Evolutionary conservation across 345 rosid genomes (phyloP).

Genomic region (Salix koriyanagi): DNA sequence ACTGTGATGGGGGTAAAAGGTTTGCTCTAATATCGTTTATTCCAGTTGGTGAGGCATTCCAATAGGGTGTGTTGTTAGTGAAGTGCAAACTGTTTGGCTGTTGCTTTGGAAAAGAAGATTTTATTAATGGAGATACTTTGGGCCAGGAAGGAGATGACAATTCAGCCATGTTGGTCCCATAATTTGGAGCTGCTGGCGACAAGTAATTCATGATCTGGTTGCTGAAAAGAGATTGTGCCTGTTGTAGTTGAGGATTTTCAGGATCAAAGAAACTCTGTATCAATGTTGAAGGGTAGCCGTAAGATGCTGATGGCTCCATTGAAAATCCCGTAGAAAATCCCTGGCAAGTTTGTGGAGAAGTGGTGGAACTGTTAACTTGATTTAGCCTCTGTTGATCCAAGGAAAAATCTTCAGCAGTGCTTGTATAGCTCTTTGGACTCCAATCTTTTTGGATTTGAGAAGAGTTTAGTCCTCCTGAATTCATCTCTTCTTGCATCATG

Average conservation of each 20-base stretch:
- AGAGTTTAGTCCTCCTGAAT: slow-evolving; percentile 12
- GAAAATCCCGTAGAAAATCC: slow-evolving; percentile 20
- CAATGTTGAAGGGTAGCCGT: slow-evolving; percentile 18
- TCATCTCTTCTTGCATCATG: slow-evolving; percentile 25
- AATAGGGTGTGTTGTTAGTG: slow-evolving; percentile 18
- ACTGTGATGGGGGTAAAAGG: slow-evolving; percentile 15
- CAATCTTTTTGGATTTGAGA: slow-evolving; percentile 40
- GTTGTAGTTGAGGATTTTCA: slow-evolving; percentile 9
- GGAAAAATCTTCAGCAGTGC: slow-evolving; percentile 20
- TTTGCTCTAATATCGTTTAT: not conserved
- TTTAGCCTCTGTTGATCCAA: slow-evolving; percentile 16
- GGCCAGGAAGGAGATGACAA: slow-evolving; percentile 18
- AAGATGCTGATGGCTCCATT: slow-evolving; percentile 16
- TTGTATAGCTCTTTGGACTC: slow-evolving; percentile 35
- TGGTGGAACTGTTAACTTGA: not conserved
- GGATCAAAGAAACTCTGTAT: slow-evolving; percentile 23
- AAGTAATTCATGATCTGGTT: slow-evolving; percentile 8
- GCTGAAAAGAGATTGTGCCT: slow-evolving; percentile 16
- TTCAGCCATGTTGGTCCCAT: slow-evolving; percentile 18
- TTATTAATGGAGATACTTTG: slow-evolving; percentile 10
- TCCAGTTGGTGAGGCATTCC: slow-evolving; percentile 18
- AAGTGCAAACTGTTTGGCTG: slow-evolving; percentile 15
- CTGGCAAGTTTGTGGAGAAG: slow-evolving; percentile 17
- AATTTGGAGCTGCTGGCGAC: slow-evolving; percentile 3
- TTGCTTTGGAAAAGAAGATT: slow-evolving; percentile 17